Base-by-base conservation (phyloP, 805 yeast species). In the Cyberlindnera nakhonratchasimensis region DNA sequence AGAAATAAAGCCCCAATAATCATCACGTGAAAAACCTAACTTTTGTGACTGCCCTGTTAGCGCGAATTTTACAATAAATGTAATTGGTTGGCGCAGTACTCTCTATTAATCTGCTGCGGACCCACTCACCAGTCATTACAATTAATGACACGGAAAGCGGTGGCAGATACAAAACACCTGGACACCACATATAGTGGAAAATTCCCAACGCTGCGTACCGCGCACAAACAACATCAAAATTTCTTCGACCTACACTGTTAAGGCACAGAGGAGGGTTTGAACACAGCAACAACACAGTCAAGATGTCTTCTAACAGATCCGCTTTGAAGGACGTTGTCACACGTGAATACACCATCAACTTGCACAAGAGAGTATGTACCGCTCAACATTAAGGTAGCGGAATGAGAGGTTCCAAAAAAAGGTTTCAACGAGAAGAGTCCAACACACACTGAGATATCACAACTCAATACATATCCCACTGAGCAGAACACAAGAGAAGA, bases 281-380 rank as follows among this genome's bases (percentile, higher is more conserved):
- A 32, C 39, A 39, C 41, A 37, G 32, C 48, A 37, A 29, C 47
- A 30, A 35, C 43, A 40, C 49, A 40, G 34, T 43, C 43, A 52
- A 52, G 46, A 70, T 71, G 75, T 72, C 75, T 61, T 71, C 71
- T 45, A 57, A 58, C 61, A 75, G 75, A 74, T 79, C 82, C 75
- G 95, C 91, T 75, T 79, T 89, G 72, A 86, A 86, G 79, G 98
- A 93, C 90, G 96, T 89, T 76, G 97, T 93, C 76, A 86, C 99
- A 74, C 96, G 99, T 77, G 99, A 93, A 80, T 93, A 93, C 88
- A 93, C 99, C 83, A 90, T 93, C 77, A 91, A 93, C 88, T 79
- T 91, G 76, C 96, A 89, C 96, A 91, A 89, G 77, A 89, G 98
- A 79, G 95, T 87, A 84, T 71, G 95, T 85, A 25, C 29, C 14